Evolutionary conservation across 257 asterid species (phyloP).

Genomic region (Gentiana macrophylla): DNA sequence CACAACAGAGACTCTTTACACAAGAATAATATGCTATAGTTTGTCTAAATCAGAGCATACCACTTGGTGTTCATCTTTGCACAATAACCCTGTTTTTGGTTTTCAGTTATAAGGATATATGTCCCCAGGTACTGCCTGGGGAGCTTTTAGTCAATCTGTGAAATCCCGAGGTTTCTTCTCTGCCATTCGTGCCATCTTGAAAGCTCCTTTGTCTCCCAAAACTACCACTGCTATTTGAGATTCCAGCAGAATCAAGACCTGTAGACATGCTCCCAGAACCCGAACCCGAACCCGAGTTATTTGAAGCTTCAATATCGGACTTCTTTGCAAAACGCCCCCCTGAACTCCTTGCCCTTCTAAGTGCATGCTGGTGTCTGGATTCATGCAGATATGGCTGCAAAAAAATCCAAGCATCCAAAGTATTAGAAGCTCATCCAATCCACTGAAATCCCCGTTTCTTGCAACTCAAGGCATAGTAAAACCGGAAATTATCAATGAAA

Average conservation of each 20-base stretch:
- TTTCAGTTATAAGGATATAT: slow-evolving; percentile 7
- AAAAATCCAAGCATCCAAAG: neutral
- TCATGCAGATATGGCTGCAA: slow-evolving; percentile 82
- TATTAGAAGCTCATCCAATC: too few relatives aligned
- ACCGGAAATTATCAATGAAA: too few relatives aligned
- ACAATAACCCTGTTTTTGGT: too few relatives aligned
- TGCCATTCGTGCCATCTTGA: slow-evolving; percentile 18
- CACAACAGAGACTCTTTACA: too few relatives aligned
- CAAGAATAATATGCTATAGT: too few relatives aligned
- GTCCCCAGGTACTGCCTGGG: slow-evolving; percentile 21
- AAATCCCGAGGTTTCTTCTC: neutral
- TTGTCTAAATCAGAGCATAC: too few relatives aligned
- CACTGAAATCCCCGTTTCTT: too few relatives aligned
- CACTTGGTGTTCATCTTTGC: too few relatives aligned
- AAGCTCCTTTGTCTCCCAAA: slow-evolving; percentile 28
- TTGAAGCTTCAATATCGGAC: slow-evolving; percentile 25
- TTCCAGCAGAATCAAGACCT: slow-evolving; percentile 15
- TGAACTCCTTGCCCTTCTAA: slow-evolving; percentile 68
- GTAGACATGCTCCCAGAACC: slow-evolving; percentile 30
- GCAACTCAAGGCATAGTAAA: too few relatives aligned
- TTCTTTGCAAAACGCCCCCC: slow-evolving; percentile 91
- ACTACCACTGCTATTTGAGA: slow-evolving; percentile 11
- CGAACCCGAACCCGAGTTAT: slow-evolving; percentile 30
- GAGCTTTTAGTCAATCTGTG: slow-evolving; percentile 14
- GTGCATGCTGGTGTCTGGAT: slow-evolving; percentile 91